A percentile compares a stretch with the other conserved stretches of the same genome.
Conservation (phyloP, 73 alveolate species). For the Tetrahymena thermophila region DNA sequence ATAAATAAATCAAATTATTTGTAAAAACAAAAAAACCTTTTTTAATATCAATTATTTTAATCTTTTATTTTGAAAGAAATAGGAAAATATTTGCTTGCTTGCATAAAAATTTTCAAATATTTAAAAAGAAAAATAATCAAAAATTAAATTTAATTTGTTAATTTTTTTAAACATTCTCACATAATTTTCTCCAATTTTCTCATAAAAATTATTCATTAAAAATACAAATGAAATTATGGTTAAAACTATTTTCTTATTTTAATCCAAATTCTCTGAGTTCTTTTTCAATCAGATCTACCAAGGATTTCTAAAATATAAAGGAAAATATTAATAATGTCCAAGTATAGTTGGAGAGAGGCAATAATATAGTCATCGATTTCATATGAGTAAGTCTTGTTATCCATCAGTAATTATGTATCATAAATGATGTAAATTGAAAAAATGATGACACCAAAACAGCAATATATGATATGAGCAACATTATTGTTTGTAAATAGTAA, state of each 20-base stretch:
- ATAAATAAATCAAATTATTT: too few relatives aligned
- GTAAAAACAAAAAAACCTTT: too few relatives aligned
- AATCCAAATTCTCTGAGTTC: not conserved
- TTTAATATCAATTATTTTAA: too few relatives aligned
- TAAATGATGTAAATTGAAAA: conserved; percentile 40
- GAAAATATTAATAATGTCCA: conserved; percentile 35
- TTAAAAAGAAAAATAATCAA: too few relatives aligned
- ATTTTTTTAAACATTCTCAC: too few relatives aligned
- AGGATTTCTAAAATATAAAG: conserved; percentile 18
- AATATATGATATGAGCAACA: conserved; percentile 19
- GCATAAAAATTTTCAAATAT: too few relatives aligned
- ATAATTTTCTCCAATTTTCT: too few relatives aligned
- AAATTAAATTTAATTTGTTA: too few relatives aligned
- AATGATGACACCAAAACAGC: conserved; percentile 45
- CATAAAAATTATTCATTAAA: too few relatives aligned
- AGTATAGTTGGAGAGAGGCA: conserved; percentile 26
- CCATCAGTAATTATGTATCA: conserved; percentile 54
- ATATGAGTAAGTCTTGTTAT: conserved; percentile 34
- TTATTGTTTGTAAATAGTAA: conserved; percentile 13
- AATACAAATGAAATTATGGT: too few relatives aligned
- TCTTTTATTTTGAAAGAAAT: too few relatives aligned
- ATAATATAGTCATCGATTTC: conserved; percentile 29
- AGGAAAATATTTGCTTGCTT: too few relatives aligned
- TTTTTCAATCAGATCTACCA: not conserved
- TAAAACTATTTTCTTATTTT: not conserved